Percentiles rank a stretch among this genome's conserved stretches.
These are phyloP conservation scores for Fraxinus dipetala DNA, from an alignment of 305 asterid species.

Conservation along the genomic window DNA sequence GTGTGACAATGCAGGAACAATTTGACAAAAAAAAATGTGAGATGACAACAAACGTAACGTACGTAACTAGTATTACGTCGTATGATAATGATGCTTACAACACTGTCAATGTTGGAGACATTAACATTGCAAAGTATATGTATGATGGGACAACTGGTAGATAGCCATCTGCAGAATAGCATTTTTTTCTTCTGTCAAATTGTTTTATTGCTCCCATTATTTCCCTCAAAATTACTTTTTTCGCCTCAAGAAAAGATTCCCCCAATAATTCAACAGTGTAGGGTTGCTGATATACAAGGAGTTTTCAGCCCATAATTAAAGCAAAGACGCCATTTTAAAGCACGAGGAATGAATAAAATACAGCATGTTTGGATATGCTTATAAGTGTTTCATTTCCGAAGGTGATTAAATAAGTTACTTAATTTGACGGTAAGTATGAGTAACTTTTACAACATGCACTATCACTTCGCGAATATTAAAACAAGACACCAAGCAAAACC, in stretches of 20 bases:
- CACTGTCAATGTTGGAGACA: background rate
- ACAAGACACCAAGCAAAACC: constrained; percentile 22
- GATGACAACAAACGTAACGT: constrained; percentile 11
- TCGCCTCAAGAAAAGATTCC: constrained; percentile 25
- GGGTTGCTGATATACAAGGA: constrained; percentile 21
- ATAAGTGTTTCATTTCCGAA: background rate
- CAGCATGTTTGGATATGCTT: background rate
- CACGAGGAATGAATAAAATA: background rate
- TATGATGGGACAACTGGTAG: background rate
- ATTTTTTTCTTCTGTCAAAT: constrained; percentile 1
- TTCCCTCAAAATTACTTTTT: constrained; percentile 14
- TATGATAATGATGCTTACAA: background rate
- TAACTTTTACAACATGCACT: background rate
- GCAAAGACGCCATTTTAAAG: background rate
- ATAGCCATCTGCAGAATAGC: background rate
- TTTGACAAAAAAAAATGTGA: background rate
- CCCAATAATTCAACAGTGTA: background rate
- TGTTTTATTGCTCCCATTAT: constrained; percentile 21
- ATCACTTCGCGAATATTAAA: background rate
- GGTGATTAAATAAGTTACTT: background rate
- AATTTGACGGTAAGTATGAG: background rate
- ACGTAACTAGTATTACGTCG: background rate
- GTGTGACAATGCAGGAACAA: background rate
- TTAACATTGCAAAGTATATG: background rate
- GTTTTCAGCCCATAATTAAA: background rate